Percentiles rank a stretch among this genome's conserved stretches.
phyloP scores from a whole-genome alignment of 176 grass and related monocot species.

The Carex cristatella region DNA sequence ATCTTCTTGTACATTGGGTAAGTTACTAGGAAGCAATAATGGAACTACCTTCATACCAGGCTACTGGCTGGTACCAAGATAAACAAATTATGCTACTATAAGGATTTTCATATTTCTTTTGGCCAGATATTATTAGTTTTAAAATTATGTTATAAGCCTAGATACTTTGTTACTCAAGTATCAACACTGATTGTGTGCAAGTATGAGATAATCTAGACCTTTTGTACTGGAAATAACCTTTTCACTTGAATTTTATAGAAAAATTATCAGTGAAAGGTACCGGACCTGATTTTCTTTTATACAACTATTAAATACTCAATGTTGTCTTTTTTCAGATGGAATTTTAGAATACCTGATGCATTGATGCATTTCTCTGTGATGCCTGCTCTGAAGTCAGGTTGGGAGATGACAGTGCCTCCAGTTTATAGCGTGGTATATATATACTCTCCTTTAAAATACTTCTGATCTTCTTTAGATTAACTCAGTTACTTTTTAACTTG shows the following conservation, averaged over 20 bases:
- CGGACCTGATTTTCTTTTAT: neutral
- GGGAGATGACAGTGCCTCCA: slow-evolving; percentile 66
- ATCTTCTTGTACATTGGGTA: slow-evolving; percentile 96
- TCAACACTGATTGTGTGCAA: neutral
- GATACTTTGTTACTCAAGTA: neutral
- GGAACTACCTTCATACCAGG: neutral
- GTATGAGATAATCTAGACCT: neutral
- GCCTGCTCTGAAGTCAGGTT: slow-evolving; percentile 56
- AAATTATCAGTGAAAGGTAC: neutral
- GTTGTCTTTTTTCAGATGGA: slow-evolving; percentile 56
- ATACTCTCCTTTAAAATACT: neutral
- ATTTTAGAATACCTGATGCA: slow-evolving; percentile 81
- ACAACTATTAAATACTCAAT: neutral
- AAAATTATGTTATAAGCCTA: neutral
- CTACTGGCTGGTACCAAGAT: neutral
- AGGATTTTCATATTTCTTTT: neutral
- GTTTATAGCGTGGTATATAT: slow-evolving; percentile 90
- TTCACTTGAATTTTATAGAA: neutral
- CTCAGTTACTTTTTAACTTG: neutral
- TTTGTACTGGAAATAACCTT: neutral
- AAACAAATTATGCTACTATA: neutral
- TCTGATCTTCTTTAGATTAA: neutral
- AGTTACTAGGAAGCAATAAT: slow-evolving; percentile 8
- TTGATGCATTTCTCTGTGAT: slow-evolving; percentile 66
- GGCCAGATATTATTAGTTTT: neutral